Percentiles rank a stretch among this genome's conserved stretches.
Conservation (phyloP, 192 early-diverging fungal species). For the Gaertneriomyces sp. region DNA sequence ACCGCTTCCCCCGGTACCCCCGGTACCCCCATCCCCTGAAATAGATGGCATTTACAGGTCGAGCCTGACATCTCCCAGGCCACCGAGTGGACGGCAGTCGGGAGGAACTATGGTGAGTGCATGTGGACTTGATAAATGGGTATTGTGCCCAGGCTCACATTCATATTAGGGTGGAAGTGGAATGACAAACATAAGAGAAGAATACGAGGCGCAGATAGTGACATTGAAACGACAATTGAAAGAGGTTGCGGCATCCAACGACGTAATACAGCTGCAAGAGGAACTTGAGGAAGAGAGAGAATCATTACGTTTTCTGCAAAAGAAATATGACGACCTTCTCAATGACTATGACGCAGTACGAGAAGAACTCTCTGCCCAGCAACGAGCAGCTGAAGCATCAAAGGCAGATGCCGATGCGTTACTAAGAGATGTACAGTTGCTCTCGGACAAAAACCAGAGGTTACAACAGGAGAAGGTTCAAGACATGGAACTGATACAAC, state of each 20-base stretch:
- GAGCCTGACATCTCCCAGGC: too few relatives aligned
- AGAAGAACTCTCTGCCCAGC: constrained; percentile 22
- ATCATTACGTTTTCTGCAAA: not conserved
- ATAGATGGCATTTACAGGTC: too few relatives aligned
- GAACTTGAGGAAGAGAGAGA: constrained; percentile 8
- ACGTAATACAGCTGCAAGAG: constrained; percentile 1
- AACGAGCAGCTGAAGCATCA: constrained; percentile 29
- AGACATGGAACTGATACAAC: constrained; percentile 12
- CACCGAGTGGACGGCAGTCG: too few relatives aligned
- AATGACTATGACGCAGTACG: constrained; percentile 25
- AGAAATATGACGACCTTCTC: constrained; percentile 21
- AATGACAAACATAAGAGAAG: not conserved
- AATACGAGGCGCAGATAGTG: constrained; percentile 30
- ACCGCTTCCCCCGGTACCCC: not conserved
- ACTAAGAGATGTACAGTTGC: constrained; percentile 34
- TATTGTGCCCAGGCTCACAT: not conserved
- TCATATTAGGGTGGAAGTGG: too few relatives aligned
- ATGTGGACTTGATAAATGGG: not conserved
- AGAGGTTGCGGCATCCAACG: not conserved
- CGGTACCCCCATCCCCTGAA: not conserved
- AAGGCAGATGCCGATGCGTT: constrained; percentile 25
- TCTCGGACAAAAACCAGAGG: constrained; percentile 25
- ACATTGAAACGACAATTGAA: constrained; percentile 27
- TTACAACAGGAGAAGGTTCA: constrained; percentile 23
- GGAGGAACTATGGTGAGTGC: too few relatives aligned